Percentiles rank a stretch among this genome's conserved stretches.
These are phyloP conservation scores for Diaporthe ampelina DNA, from an alignment of 2,329 filamentous ascomycete genomes.

Conservation along the genomic window DNA sequence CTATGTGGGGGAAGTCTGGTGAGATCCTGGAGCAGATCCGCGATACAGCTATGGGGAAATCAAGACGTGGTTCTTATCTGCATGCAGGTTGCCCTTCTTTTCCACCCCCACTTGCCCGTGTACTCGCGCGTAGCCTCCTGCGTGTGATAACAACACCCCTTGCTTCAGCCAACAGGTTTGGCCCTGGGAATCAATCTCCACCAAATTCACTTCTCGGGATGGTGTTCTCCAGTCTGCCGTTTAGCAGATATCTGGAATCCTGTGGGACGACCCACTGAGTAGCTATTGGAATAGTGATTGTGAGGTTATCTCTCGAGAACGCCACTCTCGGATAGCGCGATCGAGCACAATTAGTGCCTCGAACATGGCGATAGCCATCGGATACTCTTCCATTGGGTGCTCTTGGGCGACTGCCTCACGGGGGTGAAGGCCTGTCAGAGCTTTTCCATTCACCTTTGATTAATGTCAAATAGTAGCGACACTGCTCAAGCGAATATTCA, in stretches of 20 bases:
- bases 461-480: neutral
- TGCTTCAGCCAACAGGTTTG: neutral
- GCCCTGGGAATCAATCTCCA: neutral
- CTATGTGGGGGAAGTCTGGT: constrained; percentile 16
- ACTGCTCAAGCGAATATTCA: neutral
- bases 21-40: neutral
- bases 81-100: neutral
- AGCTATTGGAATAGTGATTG: neutral
- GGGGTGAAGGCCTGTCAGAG: neutral
- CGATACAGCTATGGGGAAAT: neutral
- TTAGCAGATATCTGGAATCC: neutral
- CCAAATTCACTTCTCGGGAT: too few species aligned
- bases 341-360: neutral
- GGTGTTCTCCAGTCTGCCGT: too few species aligned
- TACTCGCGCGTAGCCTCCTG: neutral
- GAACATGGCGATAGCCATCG: neutral
- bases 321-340: neutral
- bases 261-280: neutral
- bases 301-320: neutral
- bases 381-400: neutral
- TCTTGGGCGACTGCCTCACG: neutral
- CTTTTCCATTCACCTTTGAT: neutral
- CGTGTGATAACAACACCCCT: neutral
- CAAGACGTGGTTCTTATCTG: neutral
- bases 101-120: constrained; percentile 24